Base-by-base conservation (phyloP, 202 grass and related monocot genomes). In the Cymbopogon flexuosus region DNA sequence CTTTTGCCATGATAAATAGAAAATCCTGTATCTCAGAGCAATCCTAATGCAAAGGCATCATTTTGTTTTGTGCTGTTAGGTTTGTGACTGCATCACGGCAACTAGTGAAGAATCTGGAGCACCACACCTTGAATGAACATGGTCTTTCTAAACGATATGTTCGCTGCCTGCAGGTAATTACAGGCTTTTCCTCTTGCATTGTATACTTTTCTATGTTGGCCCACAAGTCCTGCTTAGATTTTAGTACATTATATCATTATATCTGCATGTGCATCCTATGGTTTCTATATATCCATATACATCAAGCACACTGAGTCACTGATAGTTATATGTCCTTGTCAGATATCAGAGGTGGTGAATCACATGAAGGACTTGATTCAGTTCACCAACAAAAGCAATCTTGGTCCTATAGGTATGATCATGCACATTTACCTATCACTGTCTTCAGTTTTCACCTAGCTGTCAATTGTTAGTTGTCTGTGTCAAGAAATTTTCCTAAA, bases 131-230 rank as follows among this genome's bases (percentile, higher is more conserved):
- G 52, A 99, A 99, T 83, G 96, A 99, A 72, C 87, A 94, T 41
- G 96, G 96, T 12, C 88, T 99, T 84, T 99, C 92, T 40, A 99
- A 99, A 87, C 82, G 96, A 96, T 99, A 96, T 79, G 88, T 99
- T 68, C 88, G 96, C 45, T 93, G 96, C 63, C 86, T 99, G 78
- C 92, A 97, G 92, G 92, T 97, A 86, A 72, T 65, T 61, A 27
- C 23, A 24, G 19, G 60, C 7, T 71, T 1, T 60, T 34, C 1
- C 15, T 3, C 0, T 40, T 15, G 57, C 51, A 77, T 13, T 61
- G 39, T 72, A 12, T 71, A 57, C 45, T 42, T 84, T 56, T 60
- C 7, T 34, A 58, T 41, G 60, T 42, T 73, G n/a, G 49, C 10
- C 12, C 18, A 52, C 30, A 49, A 64, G 21, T 77, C 12, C 35